Percentiles rank a stretch among this genome's conserved stretches.
These are phyloP conservation scores for Lignosus rhinocerotis DNA, from an alignment of 1,284 basidiomycete species.

Conservation along the genomic window DNA sequence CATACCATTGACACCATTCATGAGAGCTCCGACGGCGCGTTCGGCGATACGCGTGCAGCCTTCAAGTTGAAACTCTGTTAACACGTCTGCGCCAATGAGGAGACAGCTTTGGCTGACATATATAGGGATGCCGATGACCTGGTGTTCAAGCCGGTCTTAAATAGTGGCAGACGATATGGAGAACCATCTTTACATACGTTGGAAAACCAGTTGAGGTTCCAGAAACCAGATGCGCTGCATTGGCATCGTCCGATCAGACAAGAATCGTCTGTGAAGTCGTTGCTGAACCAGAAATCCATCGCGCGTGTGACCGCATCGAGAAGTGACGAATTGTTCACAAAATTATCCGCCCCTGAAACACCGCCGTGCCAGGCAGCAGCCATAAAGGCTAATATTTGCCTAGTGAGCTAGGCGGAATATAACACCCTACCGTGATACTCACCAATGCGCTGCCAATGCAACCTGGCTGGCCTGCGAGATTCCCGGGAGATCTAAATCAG, in stretches of 20 bases:
- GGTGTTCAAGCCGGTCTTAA: neutral
- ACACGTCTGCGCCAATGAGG: conserved; percentile 45
- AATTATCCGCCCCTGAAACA: conserved; percentile 38
- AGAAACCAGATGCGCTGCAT: conserved; percentile 55
- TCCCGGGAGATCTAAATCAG: neutral
- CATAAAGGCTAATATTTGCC: conserved; percentile 30
- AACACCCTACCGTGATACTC: conserved; percentile 18
- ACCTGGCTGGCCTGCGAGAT: conserved; percentile 46
- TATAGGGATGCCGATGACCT: conserved; percentile 62
- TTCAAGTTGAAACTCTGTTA: conserved; percentile 42
- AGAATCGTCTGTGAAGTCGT: conserved; percentile 52
- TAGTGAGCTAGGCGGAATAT: neutral
- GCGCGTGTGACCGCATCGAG: conserved; percentile 45
- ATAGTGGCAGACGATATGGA: neutral
- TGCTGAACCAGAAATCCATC: conserved; percentile 66
- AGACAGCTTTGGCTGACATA: conserved; percentile 58
- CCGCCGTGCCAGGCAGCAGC: conserved; percentile 59
- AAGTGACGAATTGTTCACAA: conserved; percentile 40
- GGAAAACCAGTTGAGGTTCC: conserved; percentile 74
- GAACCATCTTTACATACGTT: conserved; percentile 27
- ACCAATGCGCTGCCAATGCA: conserved; percentile 65
- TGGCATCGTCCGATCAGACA: conserved; percentile 63
- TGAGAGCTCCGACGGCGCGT: conserved; percentile 54
- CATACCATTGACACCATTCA: conserved; percentile 43
- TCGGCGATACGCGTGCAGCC: conserved; percentile 53